phyloP scores from a whole-genome alignment of 495 filamentous ascomycete genomes.

The Neurospora hispaniola region DNA sequence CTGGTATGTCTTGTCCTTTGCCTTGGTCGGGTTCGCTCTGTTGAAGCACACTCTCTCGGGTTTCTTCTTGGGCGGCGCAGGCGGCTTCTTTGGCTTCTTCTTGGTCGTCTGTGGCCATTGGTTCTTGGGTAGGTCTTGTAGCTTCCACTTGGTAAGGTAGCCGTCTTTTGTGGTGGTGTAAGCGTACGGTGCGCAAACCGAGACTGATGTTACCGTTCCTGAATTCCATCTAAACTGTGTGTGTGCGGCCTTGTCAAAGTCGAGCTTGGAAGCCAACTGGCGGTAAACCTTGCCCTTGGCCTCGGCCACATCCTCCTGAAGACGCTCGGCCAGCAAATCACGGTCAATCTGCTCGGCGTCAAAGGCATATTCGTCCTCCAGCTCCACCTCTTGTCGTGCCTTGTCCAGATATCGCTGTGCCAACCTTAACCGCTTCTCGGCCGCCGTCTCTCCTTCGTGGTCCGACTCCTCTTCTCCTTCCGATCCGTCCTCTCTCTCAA shows the following conservation, averaged over 20 bases:
- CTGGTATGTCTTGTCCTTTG: conserved; percentile 51
- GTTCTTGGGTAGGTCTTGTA: conserved; percentile 47
- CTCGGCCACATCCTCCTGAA: conserved; percentile 89
- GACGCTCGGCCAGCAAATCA: conserved; percentile 78
- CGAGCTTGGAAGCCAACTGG: conserved; percentile 57
- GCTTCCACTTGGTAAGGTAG: conserved; percentile 76
- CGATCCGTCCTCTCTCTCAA: conserved; percentile 30
- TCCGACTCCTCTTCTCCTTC: conserved; percentile 42
- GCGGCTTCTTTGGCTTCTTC: conserved; percentile 51
- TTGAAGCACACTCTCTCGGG: conserved; percentile 61
- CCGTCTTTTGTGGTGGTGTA: conserved; percentile 86
- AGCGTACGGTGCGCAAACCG: conserved; percentile 62
- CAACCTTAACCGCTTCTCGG: conserved; percentile 74
- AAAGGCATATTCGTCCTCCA: conserved; percentile 56
- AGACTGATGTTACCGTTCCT: conserved; percentile 68
- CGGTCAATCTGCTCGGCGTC: conserved; percentile 88
- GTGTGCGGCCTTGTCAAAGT: conserved; percentile 50
- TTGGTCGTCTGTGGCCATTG: conserved; percentile 42
- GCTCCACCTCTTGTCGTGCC: conserved; percentile 61
- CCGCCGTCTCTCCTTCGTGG: conserved; percentile 67
- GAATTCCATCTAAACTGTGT: conserved; percentile 67
- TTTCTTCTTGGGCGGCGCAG: conserved; percentile 52
- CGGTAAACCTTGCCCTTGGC: conserved; percentile 84
- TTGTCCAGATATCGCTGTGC: conserved; percentile 92
- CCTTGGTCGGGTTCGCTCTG: conserved; percentile 52